Evolutionary conservation across 2,329 filamentous ascomycete species (phyloP).

Genomic region (Fusarium chuoi): DNA sequence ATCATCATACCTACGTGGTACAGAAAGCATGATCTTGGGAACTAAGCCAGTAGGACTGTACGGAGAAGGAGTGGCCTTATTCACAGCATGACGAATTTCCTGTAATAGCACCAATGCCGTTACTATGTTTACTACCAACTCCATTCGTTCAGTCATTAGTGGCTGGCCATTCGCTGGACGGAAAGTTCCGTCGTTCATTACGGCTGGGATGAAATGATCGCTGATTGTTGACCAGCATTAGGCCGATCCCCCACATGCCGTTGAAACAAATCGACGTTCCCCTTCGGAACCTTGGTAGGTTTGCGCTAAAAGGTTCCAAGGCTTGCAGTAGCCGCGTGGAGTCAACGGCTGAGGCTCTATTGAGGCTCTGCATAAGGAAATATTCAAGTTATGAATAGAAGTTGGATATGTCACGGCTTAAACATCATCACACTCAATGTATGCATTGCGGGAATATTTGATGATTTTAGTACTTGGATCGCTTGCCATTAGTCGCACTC

Average conservation of each 20-base stretch:
- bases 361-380: neutral
- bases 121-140: neutral
- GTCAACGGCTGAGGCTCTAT: neutral
- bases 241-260: neutral
- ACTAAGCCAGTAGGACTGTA: neutral
- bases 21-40: neutral
- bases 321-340: neutral
- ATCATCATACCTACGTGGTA: neutral
- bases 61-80: too few species aligned
- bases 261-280: neutral
- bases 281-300: neutral
- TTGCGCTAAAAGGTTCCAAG: neutral
- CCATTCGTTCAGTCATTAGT: neutral
- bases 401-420: fast-evolving
- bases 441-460: fast-evolving
- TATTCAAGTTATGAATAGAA: neutral
- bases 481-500: neutral
- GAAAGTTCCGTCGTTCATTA: neutral
- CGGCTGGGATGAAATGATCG: neutral
- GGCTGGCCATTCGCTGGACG: neutral
- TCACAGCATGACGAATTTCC: neutral
- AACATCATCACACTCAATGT: fast-evolving
- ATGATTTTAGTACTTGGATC: fast-evolving
- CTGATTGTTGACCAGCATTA: neutral
- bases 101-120: neutral